Conservation (phyloP, 2,329 filamentous ascomycete species). For the Mollisia scopiformis region DNA sequence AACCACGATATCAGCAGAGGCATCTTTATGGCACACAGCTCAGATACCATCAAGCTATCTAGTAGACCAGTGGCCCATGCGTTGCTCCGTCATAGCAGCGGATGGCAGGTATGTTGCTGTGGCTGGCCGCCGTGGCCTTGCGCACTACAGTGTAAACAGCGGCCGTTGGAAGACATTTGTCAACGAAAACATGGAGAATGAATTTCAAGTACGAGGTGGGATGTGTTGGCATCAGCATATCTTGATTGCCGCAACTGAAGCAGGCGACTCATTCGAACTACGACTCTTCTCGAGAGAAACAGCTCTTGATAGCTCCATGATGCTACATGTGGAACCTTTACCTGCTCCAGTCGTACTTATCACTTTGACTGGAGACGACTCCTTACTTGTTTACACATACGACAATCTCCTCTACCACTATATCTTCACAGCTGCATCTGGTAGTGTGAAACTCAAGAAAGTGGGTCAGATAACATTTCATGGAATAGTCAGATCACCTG, state of each 20-base stretch:
- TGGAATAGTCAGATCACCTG: conserved; percentile 91
- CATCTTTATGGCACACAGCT: conserved; percentile 92
- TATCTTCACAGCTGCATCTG: conserved; percentile 76
- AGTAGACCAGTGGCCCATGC: conserved; percentile 90
- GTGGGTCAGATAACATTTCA: conserved; percentile 99
- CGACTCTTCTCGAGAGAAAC: conserved; percentile 92
- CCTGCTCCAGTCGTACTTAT: conserved; percentile 88
- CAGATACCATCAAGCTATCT: conserved; percentile 86
- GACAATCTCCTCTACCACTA: conserved; percentile 96
- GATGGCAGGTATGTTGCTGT: conserved; percentile 95
- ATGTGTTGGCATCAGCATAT: conserved; percentile 99
- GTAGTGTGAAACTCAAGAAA: conserved; percentile 76
- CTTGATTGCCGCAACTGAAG: conserved; percentile 90
- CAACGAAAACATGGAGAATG: conserved; percentile 79
- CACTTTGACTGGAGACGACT: conserved; percentile 89
- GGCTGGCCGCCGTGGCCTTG: conserved; percentile 89
- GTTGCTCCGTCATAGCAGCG: conserved; percentile 81
- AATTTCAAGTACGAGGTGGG: conserved; percentile 89
- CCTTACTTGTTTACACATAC: conserved; percentile 93
- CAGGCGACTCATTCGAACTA: conserved; percentile 78
- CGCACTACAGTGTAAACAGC: conserved; percentile 94
- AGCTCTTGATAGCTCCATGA: conserved; percentile 70
- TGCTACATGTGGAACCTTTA: conserved; percentile 77
- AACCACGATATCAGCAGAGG: conserved; percentile 88
- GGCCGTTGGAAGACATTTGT: conserved; percentile 95